Conservation (phyloP, 2,329 filamentous ascomycete species). For the Aspergillus sp. region DNA sequence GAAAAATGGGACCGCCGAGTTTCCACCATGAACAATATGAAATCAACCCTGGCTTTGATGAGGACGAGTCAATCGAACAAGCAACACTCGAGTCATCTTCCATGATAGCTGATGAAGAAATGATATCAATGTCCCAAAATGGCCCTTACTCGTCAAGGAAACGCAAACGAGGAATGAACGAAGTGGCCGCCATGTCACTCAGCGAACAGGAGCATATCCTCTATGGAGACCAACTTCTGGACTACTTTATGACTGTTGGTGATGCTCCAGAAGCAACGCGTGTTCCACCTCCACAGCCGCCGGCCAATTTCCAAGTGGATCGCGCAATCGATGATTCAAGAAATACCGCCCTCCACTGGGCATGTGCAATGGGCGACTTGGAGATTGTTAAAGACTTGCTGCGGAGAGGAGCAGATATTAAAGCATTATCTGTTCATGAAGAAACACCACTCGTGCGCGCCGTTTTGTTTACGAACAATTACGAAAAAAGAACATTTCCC, state of each 20-base stretch:
- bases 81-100: constrained; percentile 80
- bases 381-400: constrained; percentile 87
- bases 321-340: constrained; percentile 90
- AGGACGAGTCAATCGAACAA: constrained; percentile 81
- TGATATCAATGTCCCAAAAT: constrained; percentile 68
- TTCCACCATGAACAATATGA: constrained; percentile 65
- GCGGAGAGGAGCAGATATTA: constrained; percentile 72
- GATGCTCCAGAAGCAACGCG: constrained; percentile 66
- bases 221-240: constrained; percentile 88
- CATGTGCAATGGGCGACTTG: constrained; percentile 93
- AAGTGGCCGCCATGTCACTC: constrained; percentile 53
- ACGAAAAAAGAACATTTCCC: constrained; percentile 88
- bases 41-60: constrained; percentile 63
- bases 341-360: constrained; percentile 95
- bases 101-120: constrained; percentile 80
- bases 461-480: constrained; percentile 95
- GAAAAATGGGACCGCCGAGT: constrained; percentile 36
- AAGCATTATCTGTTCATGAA: constrained; percentile 66
- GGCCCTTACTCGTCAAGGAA: constrained; percentile 60
- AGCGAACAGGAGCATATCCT: constrained; percentile 82
- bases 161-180: constrained; percentile 72
- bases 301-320: constrained; percentile 82
- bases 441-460: constrained; percentile 94
- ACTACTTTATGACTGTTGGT: constrained; percentile 90
- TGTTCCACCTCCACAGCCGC: constrained; percentile 69